Evolutionary conservation across 1,284 basidiomycete species (phyloP), one percentile per base, ranked within the genome.

Genomic region (Flammula alnicola): DNA sequence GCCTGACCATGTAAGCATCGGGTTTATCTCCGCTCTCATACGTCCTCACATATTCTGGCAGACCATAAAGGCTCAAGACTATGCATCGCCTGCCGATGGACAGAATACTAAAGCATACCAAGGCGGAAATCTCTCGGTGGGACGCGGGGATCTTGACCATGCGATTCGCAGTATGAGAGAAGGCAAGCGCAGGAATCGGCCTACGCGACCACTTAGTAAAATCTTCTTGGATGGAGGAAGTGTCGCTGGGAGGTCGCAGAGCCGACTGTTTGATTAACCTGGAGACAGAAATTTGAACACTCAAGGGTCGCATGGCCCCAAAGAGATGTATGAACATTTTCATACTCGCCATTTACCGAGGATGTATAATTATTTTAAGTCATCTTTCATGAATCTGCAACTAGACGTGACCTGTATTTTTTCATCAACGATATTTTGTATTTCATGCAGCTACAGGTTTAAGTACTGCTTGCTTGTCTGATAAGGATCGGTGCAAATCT

Each of bases 91-190:
- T 22, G 10, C 11, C 54, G 16, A 56, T 54, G 30, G 58, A 53
- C 26, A 14, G 30, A 22, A 37, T 36, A 30, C 72, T 43, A 47
- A 38, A 25, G 63, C 23, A 56, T 75, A 76, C 22, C 70, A 75
- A 58, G 63, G 67, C 30, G 74, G 75, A 32, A 64, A 61, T 20
- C 67, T 68, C 10, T 86, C 88, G 1, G 64, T 89, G 51, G 83
- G 84, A 12, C 79, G 86, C 30, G 91, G 91, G 9, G 87, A 88
- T 49, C 69, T 94, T 31, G 91, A 95, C 59, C 81, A 88, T 59
- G 89, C 88, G 6, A 88, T 95, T 43, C 82, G 88, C 27, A 92
- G 86, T 52, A 81, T 95, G 72, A 83, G 86, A 27, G 79, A 83
- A 23, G 88, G 86, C 11, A 80, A 80, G 51, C 72, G 83, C 49